Percentiles rank a stretch among this genome's conserved stretches.
Evolutionary conservation across 768 basidiomycete genomes (phyloP).

Genomic region (Collybia nuda): DNA sequence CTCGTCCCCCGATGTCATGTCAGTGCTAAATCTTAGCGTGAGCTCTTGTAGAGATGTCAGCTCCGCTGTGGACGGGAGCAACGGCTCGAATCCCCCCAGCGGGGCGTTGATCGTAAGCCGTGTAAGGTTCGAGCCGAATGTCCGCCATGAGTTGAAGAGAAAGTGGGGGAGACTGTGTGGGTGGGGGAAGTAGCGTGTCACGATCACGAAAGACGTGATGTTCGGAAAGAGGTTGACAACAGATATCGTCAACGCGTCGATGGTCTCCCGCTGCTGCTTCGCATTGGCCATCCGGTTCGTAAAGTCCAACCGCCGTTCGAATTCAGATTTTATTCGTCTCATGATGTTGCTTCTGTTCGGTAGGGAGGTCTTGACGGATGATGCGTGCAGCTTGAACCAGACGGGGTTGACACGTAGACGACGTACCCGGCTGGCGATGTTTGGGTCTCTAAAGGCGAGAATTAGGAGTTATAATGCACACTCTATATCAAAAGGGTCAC

Average conservation of each 20-base stretch:
- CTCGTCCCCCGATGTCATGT: slow-evolving; percentile 4
- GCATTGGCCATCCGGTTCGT: neutral
- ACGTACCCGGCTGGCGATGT: slow-evolving; percentile 10
- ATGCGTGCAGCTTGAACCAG: slow-evolving; percentile 10
- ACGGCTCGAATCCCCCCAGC: slow-evolving; percentile 3
- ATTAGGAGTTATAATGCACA: neutral
- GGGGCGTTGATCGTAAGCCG: slow-evolving; percentile 12
- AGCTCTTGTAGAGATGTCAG: slow-evolving; percentile 6
- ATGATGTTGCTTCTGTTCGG: neutral
- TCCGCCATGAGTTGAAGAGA: slow-evolving; percentile 6
- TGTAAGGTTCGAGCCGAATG: slow-evolving; percentile 8
- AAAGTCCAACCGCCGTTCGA: neutral
- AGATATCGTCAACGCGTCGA: slow-evolving; percentile 5
- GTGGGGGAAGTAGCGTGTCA: slow-evolving; percentile 11
- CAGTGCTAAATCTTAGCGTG: slow-evolving; percentile 9
- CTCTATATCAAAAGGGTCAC: neutral
- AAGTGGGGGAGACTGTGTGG: slow-evolving; percentile 7
- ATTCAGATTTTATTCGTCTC: neutral
- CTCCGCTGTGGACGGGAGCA: slow-evolving; percentile 3
- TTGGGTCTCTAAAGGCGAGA: slow-evolving; percentile 2
- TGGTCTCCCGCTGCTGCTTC: slow-evolving; percentile 1
- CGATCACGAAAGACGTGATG: slow-evolving; percentile 9
- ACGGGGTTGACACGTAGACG: slow-evolving; percentile 14
- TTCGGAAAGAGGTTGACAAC: slow-evolving; percentile 8
- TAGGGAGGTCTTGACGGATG: slow-evolving; percentile 1